Percentiles rank a stretch among this genome's conserved stretches.
Evolutionary conservation across 2,329 filamentous ascomycete genomes (phyloP).

Genomic region (Pseudocercospora vitis): DNA sequence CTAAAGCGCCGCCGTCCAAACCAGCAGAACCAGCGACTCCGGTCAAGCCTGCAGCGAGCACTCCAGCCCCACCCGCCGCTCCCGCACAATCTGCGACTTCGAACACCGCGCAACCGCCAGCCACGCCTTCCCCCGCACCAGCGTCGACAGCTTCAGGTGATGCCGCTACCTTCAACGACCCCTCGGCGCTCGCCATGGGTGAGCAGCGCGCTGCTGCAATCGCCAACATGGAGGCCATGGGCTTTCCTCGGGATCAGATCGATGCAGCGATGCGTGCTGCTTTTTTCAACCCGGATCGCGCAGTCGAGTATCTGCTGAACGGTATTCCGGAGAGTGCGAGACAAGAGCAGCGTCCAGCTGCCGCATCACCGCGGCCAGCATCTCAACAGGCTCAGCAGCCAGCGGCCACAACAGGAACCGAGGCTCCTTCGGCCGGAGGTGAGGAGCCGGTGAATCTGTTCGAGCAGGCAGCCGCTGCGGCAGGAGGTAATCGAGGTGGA

Average conservation of each 20-base stretch:
- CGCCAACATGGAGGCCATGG: constrained; percentile 95
- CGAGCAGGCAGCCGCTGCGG: constrained; percentile 60
- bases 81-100: constrained; percentile 62
- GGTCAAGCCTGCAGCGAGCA: constrained; percentile 40
- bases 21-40: constrained; percentile 59
- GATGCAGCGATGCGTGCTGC: constrained; percentile 94
- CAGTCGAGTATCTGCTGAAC: constrained; percentile 90
- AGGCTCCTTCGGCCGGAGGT: constrained; percentile 75
- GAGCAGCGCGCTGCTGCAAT: constrained; percentile 78
- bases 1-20: constrained; percentile 63
- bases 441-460: constrained; percentile 82
- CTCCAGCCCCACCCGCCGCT: constrained; percentile 42
- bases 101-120: constrained; percentile 51
- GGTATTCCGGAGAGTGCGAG: constrained; percentile 86
- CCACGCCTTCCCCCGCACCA: constrained; percentile 52
- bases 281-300: constrained; percentile 94
- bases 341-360: constrained; percentile 63
- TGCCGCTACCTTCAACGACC: constrained; percentile 60
- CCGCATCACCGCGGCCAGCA: constrained; percentile 38
- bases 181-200: constrained; percentile 83
- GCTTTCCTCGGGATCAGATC: constrained; percentile 83
- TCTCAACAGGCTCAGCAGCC: constrained; percentile 37
- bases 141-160: constrained; percentile 44
- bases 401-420: constrained; percentile 45
- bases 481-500: constrained; percentile 45